Base-by-base conservation (phyloP, 768 basidiomycete genomes). In the Punctularia strigosozonata region DNA sequence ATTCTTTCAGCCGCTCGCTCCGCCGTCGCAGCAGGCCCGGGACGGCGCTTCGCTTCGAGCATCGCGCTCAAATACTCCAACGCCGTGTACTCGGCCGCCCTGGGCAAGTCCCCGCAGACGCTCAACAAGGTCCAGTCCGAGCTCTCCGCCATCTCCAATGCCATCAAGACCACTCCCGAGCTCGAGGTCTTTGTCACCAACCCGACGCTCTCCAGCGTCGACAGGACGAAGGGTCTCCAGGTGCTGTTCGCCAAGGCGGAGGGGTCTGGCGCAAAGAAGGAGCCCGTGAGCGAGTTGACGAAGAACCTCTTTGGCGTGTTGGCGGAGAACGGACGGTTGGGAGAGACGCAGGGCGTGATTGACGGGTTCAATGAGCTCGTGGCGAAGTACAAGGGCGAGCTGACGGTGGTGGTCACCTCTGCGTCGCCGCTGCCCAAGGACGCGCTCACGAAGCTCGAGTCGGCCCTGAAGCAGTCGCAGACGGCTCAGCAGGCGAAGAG, bases 321-420 rank as follows among this genome's bases (percentile, higher is more conserved):
- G 44, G 82, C 86, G 43, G 86, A 94, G 61, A 99, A 99, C 60
- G 91, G 91, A 42, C 73, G 95, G 47, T 69, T 98, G 45, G 72
- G 65, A 45, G 85, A 94, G 69, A 77, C 85, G 14, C 65, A 75
- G 50, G 80, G 80, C 43, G 88, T 94, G 46, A 85, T 97, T 51
- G 77, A 83, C 54, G 89, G 86, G 44, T 97, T 97, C 67, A 80
- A 86, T 50, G 80, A 81, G 57, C 77, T 98, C 47, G 80, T 94
- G 43, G 63, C 86, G 32, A 77, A 84, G 51, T 75, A 97, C 72
- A 81, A 75, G 59, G 95, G 95, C 50, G 94, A 98, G 65, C 66
- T 97, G 46, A 86, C 81, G 55, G 86, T 98, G 45, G 72, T 77
- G 40, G 86, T 98, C 64, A 94, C 92, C 39, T 90, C 87, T 26